A percentile compares a stretch with the other conserved stretches of the same genome.
phyloP scores from a whole-genome alignment of 2,329 filamentous ascomycete species.

The Penicillium sp. region DNA sequence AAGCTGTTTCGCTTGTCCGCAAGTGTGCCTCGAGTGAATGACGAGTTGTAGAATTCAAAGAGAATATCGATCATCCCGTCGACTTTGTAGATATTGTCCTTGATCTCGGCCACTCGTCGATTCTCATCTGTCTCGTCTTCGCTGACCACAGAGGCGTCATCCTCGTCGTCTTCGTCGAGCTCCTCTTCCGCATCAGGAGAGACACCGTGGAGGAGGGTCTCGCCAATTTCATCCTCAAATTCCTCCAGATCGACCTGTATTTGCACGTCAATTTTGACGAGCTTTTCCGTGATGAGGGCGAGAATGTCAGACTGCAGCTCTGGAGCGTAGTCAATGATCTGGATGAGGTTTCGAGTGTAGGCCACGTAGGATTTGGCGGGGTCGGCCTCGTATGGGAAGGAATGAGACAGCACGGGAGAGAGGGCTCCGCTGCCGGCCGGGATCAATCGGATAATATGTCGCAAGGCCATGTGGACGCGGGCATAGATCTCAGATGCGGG shows the following conservation, averaged over 20 bases:
- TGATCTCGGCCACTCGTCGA: constrained; percentile 60
- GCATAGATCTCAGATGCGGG: constrained; percentile 60
- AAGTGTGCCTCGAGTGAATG: constrained; percentile 63
- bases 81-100: constrained; percentile 81
- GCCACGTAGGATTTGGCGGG: constrained; percentile 71
- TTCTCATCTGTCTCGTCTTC: constrained; percentile 48
- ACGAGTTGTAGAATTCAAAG: constrained; percentile 72
- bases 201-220: constrained; percentile 55
- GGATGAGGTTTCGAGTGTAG: constrained; percentile 82
- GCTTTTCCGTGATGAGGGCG: constrained; percentile 72
- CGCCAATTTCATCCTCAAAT: constrained; percentile 78
- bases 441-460: constrained; percentile 71
- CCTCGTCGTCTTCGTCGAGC: constrained; percentile 54
- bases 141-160: constrained; percentile 60
- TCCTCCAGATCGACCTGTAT: constrained; percentile 93
- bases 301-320: constrained; percentile 74
- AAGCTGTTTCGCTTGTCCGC: constrained; percentile 66
- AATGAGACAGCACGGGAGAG: constrained; percentile 57
- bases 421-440: constrained; percentile 70
- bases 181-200: constrained; percentile 38
- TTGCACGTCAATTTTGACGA: constrained; percentile 92
- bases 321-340: constrained; percentile 69
- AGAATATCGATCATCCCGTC: constrained; percentile 83
- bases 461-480: constrained; percentile 69
- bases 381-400: constrained; percentile 73